Base-by-base conservation (phyloP, 1,284 basidiomycete species). In the Sporisorium sorghi region DNA sequence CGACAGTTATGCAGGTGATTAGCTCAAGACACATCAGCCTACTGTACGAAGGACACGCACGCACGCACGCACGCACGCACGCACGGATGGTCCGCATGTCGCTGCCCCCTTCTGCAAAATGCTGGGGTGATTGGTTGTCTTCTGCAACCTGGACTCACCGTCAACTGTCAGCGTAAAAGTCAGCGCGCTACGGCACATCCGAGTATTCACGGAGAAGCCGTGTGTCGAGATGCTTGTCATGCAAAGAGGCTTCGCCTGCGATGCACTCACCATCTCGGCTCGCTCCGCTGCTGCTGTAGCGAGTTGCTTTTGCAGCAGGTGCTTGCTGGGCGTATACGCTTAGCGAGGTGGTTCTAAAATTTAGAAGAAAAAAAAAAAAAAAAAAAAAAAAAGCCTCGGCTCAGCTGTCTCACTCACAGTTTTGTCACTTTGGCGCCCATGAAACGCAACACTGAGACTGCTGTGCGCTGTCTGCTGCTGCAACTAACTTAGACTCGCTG, bases 401-500 rank as follows among this genome's bases (percentile, higher is more conserved):
- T 46, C 44, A 26, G 44, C 43, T 44, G 10, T 15, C 43, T 44
- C n/a, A n/a, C n/a, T n/a, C n/a, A n/a, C n/a, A n/a, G 43, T 44
- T 24, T 26, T 17, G 15, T 23, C 43, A 44, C 24, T 26, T 28
- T 24, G 43, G 43, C 43, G 44, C 26, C 17, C 44, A 46, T 46
- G 44, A 46, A n/a, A 46, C 11, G 44, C 44, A 46, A 46, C 44
- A 46, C 44, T 46, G 44, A 46, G 44, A 46, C 44, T 26, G 11
- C 12, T 30, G 15, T n/a, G 4, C 15, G 17, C 26, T n/a, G 10
- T 17, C 37, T n/a, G 37, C 37, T 40, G 37, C 37, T 19, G 17
- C 17, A 19, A n/a, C 44, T 28, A 7, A 15, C 3, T 46, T 26
- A n/a, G n/a, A n/a, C n/a, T 28, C 14, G 5, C 42, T 43, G 43